These are phyloP conservation scores for Candida ipomoeae DNA, from an alignment of 805 yeast genomes.

Conservation along the genomic window DNA sequence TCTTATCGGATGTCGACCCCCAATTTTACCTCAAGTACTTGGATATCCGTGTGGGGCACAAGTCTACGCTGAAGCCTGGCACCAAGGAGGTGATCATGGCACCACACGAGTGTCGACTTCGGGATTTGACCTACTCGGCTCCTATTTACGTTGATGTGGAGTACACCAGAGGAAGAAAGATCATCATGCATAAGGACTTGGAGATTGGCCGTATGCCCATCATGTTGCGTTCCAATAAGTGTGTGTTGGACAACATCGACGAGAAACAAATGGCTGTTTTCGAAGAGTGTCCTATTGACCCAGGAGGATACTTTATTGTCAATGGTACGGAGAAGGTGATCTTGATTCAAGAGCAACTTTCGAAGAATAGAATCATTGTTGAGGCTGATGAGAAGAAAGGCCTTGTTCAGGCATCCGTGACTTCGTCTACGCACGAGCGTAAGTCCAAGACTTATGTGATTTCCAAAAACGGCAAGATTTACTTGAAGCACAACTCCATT, in stretches of 20 bases:
- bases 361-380: conserved; percentile 95
- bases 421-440: conserved; percentile 97
- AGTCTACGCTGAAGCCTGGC: conserved; percentile 48
- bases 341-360: conserved; percentile 91
- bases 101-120: conserved; percentile 92
- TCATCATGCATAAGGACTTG: conserved; percentile 81
- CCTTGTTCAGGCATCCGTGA: conserved; percentile 94
- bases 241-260: conserved; percentile 74
- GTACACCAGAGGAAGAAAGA: conserved; percentile 90
- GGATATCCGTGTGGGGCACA: conserved; percentile 88
- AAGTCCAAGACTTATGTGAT: conserved; percentile 95
- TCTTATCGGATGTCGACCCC: conserved; percentile 93
- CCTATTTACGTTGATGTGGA: conserved; percentile 96
- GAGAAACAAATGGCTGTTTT: conserved; percentile 82
- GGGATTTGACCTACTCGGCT: conserved; percentile 93
- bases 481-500: conserved; percentile 91
- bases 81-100: conserved; percentile 62
- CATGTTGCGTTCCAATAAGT: conserved; percentile 90
- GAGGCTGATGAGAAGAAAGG: conserved; percentile 95
- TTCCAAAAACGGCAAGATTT: conserved; percentile 84
- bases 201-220: conserved; percentile 99
- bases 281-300: conserved; percentile 95
- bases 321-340: conserved; percentile 98
- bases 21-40: conserved; percentile 90
- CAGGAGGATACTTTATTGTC: conserved; percentile 97